phyloP scores from a whole-genome alignment of 371 early-diverging fungal species.

The Enterospora canceri region DNA sequence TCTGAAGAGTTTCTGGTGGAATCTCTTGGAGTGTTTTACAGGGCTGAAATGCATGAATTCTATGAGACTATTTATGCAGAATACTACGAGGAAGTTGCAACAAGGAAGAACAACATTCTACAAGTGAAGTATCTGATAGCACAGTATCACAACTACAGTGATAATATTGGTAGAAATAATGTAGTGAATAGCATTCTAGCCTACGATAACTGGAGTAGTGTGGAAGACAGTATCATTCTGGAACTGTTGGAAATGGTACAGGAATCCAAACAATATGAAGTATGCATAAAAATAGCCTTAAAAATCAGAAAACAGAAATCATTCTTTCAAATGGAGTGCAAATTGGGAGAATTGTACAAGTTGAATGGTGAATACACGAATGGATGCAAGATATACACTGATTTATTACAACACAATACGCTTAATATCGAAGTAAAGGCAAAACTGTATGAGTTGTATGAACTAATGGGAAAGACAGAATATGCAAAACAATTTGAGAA shows the following conservation, averaged over 20 bases:
- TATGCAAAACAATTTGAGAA: conserved; percentile 46
- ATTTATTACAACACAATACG: conserved; percentile 34
- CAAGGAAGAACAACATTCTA: neutral
- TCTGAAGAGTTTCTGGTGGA: conserved; percentile 29
- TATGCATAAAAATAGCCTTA: conserved; percentile 5
- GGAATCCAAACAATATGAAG: conserved; percentile 2
- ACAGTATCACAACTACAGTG: neutral
- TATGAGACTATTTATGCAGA: conserved; percentile 10
- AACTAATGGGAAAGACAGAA: conserved; percentile 40
- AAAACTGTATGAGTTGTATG: conserved; percentile 49
- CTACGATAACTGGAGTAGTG: neutral
- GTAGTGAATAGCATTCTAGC: neutral
- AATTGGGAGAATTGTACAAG: conserved; percentile 4
- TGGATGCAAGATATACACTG: conserved; percentile 27
- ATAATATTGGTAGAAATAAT: conserved; percentile 7
- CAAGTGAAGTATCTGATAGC: neutral
- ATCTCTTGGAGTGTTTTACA: conserved; percentile 23
- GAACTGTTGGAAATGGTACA: neutral
- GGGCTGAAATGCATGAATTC: conserved; percentile 2
- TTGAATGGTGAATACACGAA: conserved; percentile 24
- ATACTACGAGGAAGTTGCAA: neutral
- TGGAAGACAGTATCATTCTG: neutral
- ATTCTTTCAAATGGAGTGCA: no score
- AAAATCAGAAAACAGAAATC: no score
- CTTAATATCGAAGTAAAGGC: conserved; percentile 34